Base-by-base conservation (phyloP, 2,329 filamentous ascomycete species). In the Neodidymelliopsis sp. region DNA sequence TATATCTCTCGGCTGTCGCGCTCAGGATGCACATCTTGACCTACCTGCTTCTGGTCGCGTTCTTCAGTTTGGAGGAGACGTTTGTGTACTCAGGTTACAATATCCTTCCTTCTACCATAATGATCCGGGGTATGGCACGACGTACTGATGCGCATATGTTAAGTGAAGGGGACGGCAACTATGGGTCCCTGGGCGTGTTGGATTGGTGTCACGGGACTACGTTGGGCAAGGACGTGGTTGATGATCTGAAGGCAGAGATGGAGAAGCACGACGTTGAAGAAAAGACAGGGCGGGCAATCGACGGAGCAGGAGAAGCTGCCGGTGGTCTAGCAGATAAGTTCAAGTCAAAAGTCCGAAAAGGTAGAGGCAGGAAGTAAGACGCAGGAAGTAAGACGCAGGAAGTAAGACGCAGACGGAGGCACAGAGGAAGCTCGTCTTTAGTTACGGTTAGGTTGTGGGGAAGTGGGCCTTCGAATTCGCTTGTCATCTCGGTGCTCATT, bases 11-110 rank as follows among this genome's bases (percentile, higher is more conserved):
- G 1, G 81, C 86, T 1, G 72, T 85, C 15, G 57, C 81, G n/a
- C 77, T 90, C 29, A 84, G 85, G 7, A 84, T 86, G 25, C 88
- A 91, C 67, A 78, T 90, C 4, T 76, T 91, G n/a, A 89, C 86
- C 0, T 90, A 87, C 73, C 80, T 89, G 46, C 62, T 89, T 9
- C 82, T 89, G 54, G 75, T 85, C 12, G 78, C 80, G 0, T 65
- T 90, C 19, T 81, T 82, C 54, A 88, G 86, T 2, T 63, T 85
- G 0, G 85, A 90, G 57, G 87, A 90, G 56, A 84, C 84, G 0
- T 74, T 90, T 36, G 77, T 84, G 20, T 84, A 84, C 71, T 88
- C 84, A 0, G 87, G 88, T 0, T 91, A 91, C 71, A 82, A 78
- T 12, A 74, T 84, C 6, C 71, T 85, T 43, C 82, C 83, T 2